These are phyloP conservation scores for Neurospora sp. DNA, from an alignment of 495 filamentous ascomycete genomes.

Conservation along the genomic window DNA sequence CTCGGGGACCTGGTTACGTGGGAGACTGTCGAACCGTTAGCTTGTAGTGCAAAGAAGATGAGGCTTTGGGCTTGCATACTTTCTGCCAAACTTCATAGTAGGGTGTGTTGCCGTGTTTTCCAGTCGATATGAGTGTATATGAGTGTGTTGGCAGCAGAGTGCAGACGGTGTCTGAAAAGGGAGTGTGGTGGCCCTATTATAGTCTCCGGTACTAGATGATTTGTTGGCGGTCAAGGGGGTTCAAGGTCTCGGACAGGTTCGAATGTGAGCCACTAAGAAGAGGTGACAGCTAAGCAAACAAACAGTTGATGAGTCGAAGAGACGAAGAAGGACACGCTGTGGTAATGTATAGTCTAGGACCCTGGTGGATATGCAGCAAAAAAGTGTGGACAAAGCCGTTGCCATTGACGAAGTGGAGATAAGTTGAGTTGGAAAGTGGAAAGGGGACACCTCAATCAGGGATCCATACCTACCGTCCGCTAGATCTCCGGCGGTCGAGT, in stretches of 20 bases:
- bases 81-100: constrained; percentile 74
- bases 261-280: not conserved
- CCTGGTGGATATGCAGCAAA: not conserved
- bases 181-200: not conserved
- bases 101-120: constrained; percentile 1
- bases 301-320: not conserved
- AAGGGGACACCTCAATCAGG: not conserved
- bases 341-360: not conserved
- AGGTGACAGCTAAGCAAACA: not conserved
- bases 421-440: not conserved
- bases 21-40: constrained; percentile 45
- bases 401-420: not conserved
- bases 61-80: constrained; percentile 27
- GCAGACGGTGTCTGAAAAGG: not conserved
- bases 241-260: not conserved
- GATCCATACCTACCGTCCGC: not conserved
- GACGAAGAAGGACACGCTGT: not conserved
- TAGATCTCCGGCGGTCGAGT: not conserved
- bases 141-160: not conserved
- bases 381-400: not conserved
- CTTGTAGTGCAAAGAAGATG: not conserved
- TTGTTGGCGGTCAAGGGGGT: not conserved
- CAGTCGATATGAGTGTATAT: not conserved
- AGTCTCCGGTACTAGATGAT: not conserved
- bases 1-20: constrained; percentile 92